Base-by-base conservation (phyloP, 306 rosid genomes). In the Dalbergia cultrata region DNA sequence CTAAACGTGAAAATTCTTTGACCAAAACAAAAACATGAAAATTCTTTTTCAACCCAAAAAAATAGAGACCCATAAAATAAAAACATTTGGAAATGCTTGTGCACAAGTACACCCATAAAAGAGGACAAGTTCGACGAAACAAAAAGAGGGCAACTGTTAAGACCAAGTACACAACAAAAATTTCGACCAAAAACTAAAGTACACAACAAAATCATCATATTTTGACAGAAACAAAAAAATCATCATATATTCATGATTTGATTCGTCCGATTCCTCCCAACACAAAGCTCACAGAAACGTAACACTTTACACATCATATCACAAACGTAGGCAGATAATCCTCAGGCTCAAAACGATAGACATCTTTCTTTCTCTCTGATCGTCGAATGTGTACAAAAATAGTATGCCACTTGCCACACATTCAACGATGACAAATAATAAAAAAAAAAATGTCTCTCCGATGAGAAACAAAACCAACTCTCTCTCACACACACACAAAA, bases 231-330 rank as follows among this genome's bases (percentile, higher is more conserved):
- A 37, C 7, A 37, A 37, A 37, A 37, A 37, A 37, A 52, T 47
- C 72, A 43, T 62, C 45, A 44, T 62, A 58, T 58, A 57, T 18
- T 57, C 34, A 58, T 9, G 63, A 58, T 58, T 58, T 58, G 63
- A 58, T 21, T 19, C 22, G 19, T 58, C 35, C 63, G 31, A 52
- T 26, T 33, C 73, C 22, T 66, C n/a, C 56, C 7, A 52, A n/a
- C 72, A 76, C 65, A 64, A 64, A 76, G 33, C 54, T 76, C 67
- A 14, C 33, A 54, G 33, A 33, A 76, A 37, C 53, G 61, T 56
- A 2, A 18, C 61, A 65, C 31, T 26, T 26, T 76, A 49, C 81
- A 54, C 21, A 67, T 50, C 41, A 37, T 7, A 17, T n/a, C 19
- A 44, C 58, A 52, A 9, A 44, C 14, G 7, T 12, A 58, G 41